Base-by-base conservation (phyloP, 805 yeast genomes). In the Metschnikowia shivogae region DNA sequence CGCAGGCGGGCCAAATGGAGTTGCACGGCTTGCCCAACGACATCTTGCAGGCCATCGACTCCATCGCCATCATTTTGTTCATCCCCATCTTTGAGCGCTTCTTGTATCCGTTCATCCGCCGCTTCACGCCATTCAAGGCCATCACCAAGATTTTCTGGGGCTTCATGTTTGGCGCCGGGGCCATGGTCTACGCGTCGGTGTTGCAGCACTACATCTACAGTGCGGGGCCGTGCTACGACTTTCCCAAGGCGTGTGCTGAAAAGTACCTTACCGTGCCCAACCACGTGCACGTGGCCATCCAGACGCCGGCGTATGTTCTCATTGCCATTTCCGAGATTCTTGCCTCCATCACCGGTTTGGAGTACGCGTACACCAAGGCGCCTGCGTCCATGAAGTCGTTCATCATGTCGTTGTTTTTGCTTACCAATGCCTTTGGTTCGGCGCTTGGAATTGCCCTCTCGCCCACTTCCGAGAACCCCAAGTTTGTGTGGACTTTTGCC, bases 341-440 rank as follows among this genome's bases (percentile, higher is more conserved):
- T 55, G 89, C 90, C 28, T 82, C 86, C 43, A 78, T 85, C 56
- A 85, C 93, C 19, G 93, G 92, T 56, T 76, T 84, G 55, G 93
- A 86, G 68, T 85, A 84, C 60, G 95, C 95, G 14, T 86, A 84
- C 68, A 81, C 89, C 24, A 83, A 86, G 68, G 92, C 93, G 5
- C 93, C 93, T 34, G 74, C 73, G 7, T 67, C 76, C 40, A 80
- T 81, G 86, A 80, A 79, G 63, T 76, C 84, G 12, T 76, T 81
- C 59, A 75, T 81, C 56, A 80, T 80, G 81, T 73, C 83, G 12
- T 50, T 81, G 42, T 85, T 82, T 71, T 72, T 86, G 58, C 67
- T 86, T 46, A 84, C 86, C 34, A 81, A 74, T 53, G 93, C 95
- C n/a, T 56, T 83, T 42, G 89, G 93, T 47, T 76, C 92, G 22